These are phyloP conservation scores for Cercis canadensis DNA, from an alignment of 306 rosid genomes.

Conservation along the genomic window DNA sequence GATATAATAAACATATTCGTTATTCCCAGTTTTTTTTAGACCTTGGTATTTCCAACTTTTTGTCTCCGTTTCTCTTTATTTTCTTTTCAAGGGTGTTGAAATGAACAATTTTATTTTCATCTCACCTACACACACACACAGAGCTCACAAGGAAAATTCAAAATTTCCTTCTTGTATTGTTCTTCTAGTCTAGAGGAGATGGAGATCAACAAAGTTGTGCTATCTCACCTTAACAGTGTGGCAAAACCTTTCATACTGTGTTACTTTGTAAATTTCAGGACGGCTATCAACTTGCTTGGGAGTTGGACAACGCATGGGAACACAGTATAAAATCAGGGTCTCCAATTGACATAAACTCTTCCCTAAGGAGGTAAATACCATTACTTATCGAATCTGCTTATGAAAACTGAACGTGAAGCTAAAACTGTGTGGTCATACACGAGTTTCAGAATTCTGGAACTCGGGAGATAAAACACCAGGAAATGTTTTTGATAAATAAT, in stretches of 20 bases:
- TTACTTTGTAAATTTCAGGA: constrained; percentile 61
- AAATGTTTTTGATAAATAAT: constrained; percentile 4
- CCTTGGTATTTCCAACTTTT: too few relatives aligned
- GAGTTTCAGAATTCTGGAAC: constrained; percentile 11
- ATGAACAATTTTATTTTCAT: constrained; percentile 10
- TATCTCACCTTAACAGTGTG: not conserved
- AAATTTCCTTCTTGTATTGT: too few relatives aligned
- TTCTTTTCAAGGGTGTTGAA: constrained; percentile 1
- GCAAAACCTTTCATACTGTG: constrained; percentile 29
- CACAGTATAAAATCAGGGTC: constrained; percentile 60
- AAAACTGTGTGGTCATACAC: constrained; percentile 4
- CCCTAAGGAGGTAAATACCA: constrained; percentile 63
- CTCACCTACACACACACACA: not conserved
- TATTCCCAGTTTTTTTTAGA: too few relatives aligned
- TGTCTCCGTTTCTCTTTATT: not conserved
- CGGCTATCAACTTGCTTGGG: constrained; percentile 87
- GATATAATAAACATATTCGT: not conserved
- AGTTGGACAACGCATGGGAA: constrained; percentile 73
- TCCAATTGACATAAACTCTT: constrained; percentile 65
- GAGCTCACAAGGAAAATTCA: not conserved
- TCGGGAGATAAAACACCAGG: not conserved
- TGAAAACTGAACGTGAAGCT: constrained; percentile 9
- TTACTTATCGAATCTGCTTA: constrained; percentile 24
- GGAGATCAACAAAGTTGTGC: not conserved
- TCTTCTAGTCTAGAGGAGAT: not conserved